These are phyloP conservation scores for Trichoderma asperelloides DNA, from an alignment of 495 filamentous ascomycete species.

Conservation along the genomic window DNA sequence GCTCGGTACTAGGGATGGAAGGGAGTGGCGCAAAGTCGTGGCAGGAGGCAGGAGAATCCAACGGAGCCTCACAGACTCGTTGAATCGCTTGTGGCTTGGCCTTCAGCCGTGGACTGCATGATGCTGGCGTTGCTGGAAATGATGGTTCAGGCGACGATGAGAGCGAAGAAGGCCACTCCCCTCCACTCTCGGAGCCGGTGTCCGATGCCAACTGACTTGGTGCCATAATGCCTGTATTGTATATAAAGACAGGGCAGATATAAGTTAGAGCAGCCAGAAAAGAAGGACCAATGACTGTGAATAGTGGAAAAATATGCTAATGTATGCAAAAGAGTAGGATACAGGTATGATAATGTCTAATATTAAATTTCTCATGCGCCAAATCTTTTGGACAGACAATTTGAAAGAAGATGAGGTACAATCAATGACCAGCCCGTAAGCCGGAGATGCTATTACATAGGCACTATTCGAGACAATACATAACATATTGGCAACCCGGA, in stretches of 20 bases:
- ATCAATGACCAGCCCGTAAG: neutral
- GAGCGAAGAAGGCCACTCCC: neutral
- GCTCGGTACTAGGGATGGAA: neutral
- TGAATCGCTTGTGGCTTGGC: neutral
- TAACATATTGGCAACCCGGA: too few relatives aligned
- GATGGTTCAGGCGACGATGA: neutral
- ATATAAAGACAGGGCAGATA: neutral
- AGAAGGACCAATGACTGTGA: neutral
- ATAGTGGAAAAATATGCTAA: neutral
- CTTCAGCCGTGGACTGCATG: neutral
- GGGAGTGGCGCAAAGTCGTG: neutral
- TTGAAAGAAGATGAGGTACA: neutral
- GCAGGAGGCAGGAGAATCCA: neutral
- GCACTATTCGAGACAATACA: neutral
- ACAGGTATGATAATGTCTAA: neutral
- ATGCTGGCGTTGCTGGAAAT: neutral
- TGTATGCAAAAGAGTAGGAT: neutral
- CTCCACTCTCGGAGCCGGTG: neutral
- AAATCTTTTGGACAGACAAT: neutral
- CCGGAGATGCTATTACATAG: neutral
- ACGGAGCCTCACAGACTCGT: neutral
- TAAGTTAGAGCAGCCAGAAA: neutral
- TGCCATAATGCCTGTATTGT: neutral
- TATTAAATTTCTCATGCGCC: neutral
- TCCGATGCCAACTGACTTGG: neutral